A percentile compares a stretch with the other conserved stretches of the same genome.
Conservation (phyloP, 2,329 filamentous ascomycete species). For the Colletotrichum magnum region DNA sequence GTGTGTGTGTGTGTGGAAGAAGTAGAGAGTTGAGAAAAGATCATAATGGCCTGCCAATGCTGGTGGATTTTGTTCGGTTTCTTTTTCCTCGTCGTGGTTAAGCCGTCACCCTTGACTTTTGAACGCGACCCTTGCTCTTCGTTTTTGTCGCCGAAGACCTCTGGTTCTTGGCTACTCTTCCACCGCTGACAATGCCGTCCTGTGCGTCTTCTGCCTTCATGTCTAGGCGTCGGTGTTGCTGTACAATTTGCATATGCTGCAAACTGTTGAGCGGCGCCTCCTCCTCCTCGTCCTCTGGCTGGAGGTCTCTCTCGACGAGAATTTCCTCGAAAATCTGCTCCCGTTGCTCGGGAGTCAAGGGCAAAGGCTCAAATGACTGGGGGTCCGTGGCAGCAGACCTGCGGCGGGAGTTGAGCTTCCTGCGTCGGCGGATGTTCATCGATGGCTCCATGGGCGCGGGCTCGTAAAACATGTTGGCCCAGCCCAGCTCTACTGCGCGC, state of each 20-base stretch:
- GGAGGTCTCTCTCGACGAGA: constrained; percentile 30
- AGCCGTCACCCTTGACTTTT: constrained; percentile 4
- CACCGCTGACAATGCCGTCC: background rate
- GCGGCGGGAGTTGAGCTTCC: constrained; percentile 52
- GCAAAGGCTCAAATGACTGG: constrained; percentile 32
- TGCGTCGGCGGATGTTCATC: constrained; percentile 55
- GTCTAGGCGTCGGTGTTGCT: background rate
- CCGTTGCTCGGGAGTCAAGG: constrained; percentile 36
- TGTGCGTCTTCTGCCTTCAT: constrained; percentile 1
- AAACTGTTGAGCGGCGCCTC: constrained; percentile 17
- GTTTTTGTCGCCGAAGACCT: constrained; percentile 3
- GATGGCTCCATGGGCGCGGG: constrained; percentile 51
- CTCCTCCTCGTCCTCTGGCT: constrained; percentile 36
- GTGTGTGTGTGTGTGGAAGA: background rate
- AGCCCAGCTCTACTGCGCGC: constrained; percentile 62
- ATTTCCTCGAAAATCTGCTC: constrained; percentile 43
- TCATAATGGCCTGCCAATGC: constrained; percentile 4
- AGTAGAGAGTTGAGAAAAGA: background rate
- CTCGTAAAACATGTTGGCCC: constrained; percentile 59
- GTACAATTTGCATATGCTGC: constrained; percentile 8
- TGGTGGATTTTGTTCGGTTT: background rate
- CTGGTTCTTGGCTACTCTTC: background rate
- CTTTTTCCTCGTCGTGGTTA: background rate
- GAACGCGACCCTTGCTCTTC: constrained; percentile 4
- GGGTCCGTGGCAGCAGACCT: constrained; percentile 22